Percentiles rank a stretch among this genome's conserved stretches.
Evolutionary conservation across 352 stramenopile genomes (phyloP).

Genomic region (Phytophthora quininea): DNA sequence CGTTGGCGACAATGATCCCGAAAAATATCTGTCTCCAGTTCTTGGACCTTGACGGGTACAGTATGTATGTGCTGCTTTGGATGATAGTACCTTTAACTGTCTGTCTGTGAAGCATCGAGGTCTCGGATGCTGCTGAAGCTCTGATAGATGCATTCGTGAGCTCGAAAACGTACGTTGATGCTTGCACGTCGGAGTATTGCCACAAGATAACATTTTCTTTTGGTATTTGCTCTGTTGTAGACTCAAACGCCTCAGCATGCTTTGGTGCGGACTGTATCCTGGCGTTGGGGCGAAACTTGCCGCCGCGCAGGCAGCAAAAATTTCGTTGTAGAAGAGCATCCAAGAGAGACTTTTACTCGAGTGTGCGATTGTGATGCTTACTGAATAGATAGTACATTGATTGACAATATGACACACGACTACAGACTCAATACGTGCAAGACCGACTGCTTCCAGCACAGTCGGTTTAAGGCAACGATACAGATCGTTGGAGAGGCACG

Average conservation of each 20-base stretch:
- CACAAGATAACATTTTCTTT: neutral
- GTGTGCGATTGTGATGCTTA: neutral
- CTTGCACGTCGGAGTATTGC: neutral
- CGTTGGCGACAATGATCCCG: conserved; percentile 38
- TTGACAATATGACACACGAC: conserved; percentile 9
- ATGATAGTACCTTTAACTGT: too few relatives aligned
- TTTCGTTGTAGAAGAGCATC: neutral
- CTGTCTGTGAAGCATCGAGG: too few relatives aligned
- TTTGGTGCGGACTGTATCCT: conserved; percentile 38
- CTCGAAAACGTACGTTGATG: conserved; percentile 37
- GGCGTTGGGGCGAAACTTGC: conserved; percentile 31
- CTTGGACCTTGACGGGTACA: conserved; percentile 41
- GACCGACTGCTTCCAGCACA: neutral
- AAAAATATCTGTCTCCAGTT: conserved; percentile 35
- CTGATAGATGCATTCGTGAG: conserved; percentile 36
- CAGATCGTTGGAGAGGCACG: conserved; percentile 11
- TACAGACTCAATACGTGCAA: conserved; percentile 23
- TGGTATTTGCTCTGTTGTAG: conserved; percentile 11
- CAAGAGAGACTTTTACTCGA: neutral
- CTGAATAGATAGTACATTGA: conserved; percentile 9
- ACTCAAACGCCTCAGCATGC: conserved; percentile 37
- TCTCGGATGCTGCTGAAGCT: conserved; percentile 8
- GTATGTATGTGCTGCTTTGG: too few relatives aligned
- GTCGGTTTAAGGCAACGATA: conserved; percentile 9
- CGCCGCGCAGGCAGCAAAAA: conserved; percentile 21